A percentile compares a stretch with the other conserved stretches of the same genome.
phyloP scores from a whole-genome alignment of 176 grass and related monocot species.

The Carex kokanica region DNA sequence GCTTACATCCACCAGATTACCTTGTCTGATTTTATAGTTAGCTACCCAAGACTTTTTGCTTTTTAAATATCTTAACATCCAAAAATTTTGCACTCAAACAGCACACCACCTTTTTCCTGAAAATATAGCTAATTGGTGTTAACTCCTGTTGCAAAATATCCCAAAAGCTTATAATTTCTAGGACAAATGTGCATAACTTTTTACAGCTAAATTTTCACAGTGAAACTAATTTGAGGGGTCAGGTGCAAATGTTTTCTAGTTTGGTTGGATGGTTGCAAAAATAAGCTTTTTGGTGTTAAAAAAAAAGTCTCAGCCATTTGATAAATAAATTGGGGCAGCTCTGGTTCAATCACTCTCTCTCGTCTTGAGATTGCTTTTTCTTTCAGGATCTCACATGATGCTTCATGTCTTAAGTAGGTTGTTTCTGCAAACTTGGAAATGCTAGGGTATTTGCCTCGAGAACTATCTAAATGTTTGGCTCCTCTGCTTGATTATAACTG shows the following conservation, averaged over 20 bases:
- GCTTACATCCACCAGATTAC: neutral
- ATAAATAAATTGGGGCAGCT: neutral
- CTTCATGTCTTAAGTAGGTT: constrained; percentile 42
- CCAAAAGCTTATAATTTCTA: neutral
- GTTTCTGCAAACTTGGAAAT: constrained; percentile 55
- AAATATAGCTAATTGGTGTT: neutral
- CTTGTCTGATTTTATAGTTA: neutral
- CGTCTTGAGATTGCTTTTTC: neutral
- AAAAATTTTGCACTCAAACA: neutral
- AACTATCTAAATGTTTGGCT: constrained; percentile 70
- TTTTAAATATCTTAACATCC: neutral
- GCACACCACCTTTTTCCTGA: neutral
- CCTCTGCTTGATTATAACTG: constrained; percentile 60
- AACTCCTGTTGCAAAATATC: neutral
- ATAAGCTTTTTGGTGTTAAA: neutral
- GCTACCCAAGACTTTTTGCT: neutral
- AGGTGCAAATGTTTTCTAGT: neutral
- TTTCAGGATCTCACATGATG: neutral
- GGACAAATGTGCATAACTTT: neutral
- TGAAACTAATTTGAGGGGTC: neutral
- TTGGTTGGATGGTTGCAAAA: neutral
- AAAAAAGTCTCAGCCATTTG: neutral
- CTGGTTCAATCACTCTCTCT: neutral
- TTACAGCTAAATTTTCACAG: neutral
- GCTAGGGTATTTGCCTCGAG: constrained; percentile 84